Evolutionary conservation across 2,329 filamentous ascomycete genomes (phyloP).

Genomic region (Alternaria metachromatica): DNA sequence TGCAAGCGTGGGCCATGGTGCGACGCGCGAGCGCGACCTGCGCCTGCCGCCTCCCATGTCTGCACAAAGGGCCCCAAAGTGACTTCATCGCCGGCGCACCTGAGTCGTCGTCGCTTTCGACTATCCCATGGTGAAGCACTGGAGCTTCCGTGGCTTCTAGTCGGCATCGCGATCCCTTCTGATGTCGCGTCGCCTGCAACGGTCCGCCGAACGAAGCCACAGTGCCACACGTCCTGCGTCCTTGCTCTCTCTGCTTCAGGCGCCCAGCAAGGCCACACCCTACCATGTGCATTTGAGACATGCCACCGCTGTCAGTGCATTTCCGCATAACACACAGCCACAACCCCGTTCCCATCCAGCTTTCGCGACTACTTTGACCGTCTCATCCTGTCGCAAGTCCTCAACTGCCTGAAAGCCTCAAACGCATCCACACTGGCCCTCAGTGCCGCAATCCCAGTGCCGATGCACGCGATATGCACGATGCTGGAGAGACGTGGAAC

Average conservation of each 20-base stretch:
- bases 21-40: constrained; percentile 8
- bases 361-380: background rate
- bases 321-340: constrained; percentile 21
- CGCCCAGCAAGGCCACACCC: background rate
- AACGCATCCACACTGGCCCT: background rate
- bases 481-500: background rate
- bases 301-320: constrained; percentile 9
- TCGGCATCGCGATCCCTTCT: background rate
- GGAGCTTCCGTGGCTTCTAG: background rate
- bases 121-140: background rate
- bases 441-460: constrained; percentile 5
- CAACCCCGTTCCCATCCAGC: background rate
- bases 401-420: background rate
- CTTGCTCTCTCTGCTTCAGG: background rate
- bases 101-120: constrained; percentile 8
- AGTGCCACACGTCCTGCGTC: constrained; percentile 1
- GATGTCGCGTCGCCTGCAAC: constrained; percentile 1
- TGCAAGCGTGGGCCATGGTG: constrained; percentile 12
- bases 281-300: constrained; percentile 15
- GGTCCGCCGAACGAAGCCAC: constrained; percentile 6
- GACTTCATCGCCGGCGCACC: constrained; percentile 11
- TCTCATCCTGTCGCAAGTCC: constrained; percentile 6
- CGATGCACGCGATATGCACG: background rate
- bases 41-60: constrained; percentile 13
- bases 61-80: constrained; percentile 17